Evolutionary conservation across 2,329 filamentous ascomycete species (phyloP).

Genomic region (Parascedosporium putredinis): DNA sequence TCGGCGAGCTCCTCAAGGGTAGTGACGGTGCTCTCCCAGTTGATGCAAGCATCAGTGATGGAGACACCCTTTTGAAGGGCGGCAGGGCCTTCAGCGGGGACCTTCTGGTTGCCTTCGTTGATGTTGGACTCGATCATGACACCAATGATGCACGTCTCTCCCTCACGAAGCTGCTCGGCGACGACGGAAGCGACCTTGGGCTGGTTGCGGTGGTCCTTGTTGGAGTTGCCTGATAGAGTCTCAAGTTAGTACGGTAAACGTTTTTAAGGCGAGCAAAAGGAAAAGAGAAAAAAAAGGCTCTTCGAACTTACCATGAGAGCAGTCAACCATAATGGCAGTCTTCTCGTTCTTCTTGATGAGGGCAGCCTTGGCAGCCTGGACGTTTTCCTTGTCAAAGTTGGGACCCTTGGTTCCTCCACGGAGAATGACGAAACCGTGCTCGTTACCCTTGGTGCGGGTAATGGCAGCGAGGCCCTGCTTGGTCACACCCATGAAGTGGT

Average conservation of each 20-base stretch:
- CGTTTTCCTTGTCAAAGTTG: conserved; percentile 82
- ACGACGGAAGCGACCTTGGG: conserved; percentile 78
- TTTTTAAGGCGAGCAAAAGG: not conserved
- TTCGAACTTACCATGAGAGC: conserved; percentile 60
- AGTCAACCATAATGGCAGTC: conserved; percentile 89
- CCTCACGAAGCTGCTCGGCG: conserved; percentile 73
- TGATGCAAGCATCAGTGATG: conserved; percentile 95
- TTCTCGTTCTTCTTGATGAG: conserved; percentile 63
- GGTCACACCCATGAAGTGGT: conserved; percentile 95
- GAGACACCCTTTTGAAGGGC: conserved; percentile 88
- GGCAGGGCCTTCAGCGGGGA: conserved; percentile 73
- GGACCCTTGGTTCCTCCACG: conserved; percentile 87
- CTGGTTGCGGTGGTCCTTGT: conserved; percentile 96
- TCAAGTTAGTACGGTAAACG: not conserved
- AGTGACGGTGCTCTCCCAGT: conserved; percentile 76
- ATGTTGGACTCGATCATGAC: conserved; percentile 99
- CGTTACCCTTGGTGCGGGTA: conserved; percentile 86
- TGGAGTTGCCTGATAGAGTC: conserved; percentile 54
- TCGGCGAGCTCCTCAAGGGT: conserved; percentile 78
- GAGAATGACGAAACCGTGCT: conserved; percentile 94
- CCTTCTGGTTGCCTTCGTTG: conserved; percentile 87
- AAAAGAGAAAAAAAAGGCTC: no score
- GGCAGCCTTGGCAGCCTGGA: conserved; percentile 71
- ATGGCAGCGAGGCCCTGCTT: conserved; percentile 94
- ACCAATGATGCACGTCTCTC: conserved; percentile 83